Evolutionary conservation across 768 basidiomycete genomes (phyloP), one percentile per base, ranked within the genome.

Genomic region (Panaeolus cyanescens): DNA sequence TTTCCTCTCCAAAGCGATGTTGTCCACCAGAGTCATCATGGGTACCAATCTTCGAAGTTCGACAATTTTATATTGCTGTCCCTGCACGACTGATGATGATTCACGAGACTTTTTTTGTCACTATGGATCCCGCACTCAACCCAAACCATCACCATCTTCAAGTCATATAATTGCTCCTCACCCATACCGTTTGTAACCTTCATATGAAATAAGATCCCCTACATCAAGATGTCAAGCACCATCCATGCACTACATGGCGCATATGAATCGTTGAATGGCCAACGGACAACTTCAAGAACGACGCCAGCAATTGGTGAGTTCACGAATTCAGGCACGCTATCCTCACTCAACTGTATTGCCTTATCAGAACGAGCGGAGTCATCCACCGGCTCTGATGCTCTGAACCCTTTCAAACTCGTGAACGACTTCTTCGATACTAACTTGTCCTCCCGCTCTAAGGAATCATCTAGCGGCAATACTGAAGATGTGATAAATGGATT

Each of bases 401-500:
- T 34, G 13, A 59, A 54, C 34, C 59, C 59, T 8, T 59, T 59
- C 33, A 50, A 59, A 55, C n/a, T 60, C 12, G 50, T 74, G 32
- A 66, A 70, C 34, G 68, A 69, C 1, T 71, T 68, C 40, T 72
- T 64, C 54, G 62, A 69, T 7, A 65, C 65, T 25, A 66, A 71
- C 34, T 40, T 33, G 25, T 62, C 32, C 20, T 55, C 40, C 37
- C 58, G 32, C 60, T 56, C 31, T 65, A 40, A 63, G 54, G 60
- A 65, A 61, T 56, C 37, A 56, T 32, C 54, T 32, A 54, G 60
- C 34, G 70, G 69, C 54, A 55, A 42, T 8, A 62, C 75, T 7
- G 76, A 78, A n/a, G 71, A 74, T 42, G 61, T 70, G 0, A 34
- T 75, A 4, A 73, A 72, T 56, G 65, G 66, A 4, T 73, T 74